Conservation (phyloP, 2,329 filamentous ascomycete species). For the Trichoderma sp. region DNA sequence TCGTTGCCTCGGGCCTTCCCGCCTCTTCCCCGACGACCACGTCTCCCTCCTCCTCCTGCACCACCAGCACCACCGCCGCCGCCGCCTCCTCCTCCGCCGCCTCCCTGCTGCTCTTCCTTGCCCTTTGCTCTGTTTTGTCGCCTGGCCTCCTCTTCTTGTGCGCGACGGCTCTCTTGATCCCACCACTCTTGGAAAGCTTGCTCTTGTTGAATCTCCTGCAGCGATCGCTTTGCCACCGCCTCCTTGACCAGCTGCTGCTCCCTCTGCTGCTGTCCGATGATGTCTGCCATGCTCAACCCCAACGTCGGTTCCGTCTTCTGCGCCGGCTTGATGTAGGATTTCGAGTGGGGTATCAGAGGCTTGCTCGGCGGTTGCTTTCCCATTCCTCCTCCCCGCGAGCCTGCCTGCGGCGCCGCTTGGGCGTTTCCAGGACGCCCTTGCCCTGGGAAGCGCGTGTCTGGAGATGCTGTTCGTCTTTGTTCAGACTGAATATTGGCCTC, state of each 20-base stretch:
- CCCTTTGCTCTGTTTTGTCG: constrained; percentile 47
- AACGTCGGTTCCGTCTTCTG: constrained; percentile 64
- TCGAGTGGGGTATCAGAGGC: constrained; percentile 60
- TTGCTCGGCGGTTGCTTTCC: constrained; percentile 40
- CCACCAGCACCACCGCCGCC: constrained; percentile 25
- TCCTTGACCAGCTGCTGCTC: constrained; percentile 84
- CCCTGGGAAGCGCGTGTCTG: constrained; percentile 64
- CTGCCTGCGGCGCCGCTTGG: constrained; percentile 33
- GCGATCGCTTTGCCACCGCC: constrained; percentile 80
- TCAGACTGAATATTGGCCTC: constrained; percentile 46
- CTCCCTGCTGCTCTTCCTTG: constrained; percentile 36
- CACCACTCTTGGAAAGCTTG: constrained; percentile 98
- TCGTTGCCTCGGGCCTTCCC: constrained; percentile 36
- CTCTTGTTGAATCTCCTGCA: constrained; percentile 95
- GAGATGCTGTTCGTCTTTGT: constrained; percentile 57
- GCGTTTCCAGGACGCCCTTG: constrained; percentile 50
- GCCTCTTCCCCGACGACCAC: constrained; percentile 36
- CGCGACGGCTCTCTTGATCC: constrained; percentile 78
- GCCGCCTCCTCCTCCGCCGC: constrained; percentile 44
- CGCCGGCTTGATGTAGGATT: constrained; percentile 59
- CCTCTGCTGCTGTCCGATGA: constrained; percentile 81
- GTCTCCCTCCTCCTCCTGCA: constrained; percentile 34
- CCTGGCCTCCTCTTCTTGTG: constrained; percentile 63
- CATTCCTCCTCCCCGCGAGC: constrained; percentile 37
- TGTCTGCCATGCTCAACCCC: constrained; percentile 80